phyloP scores from a whole-genome alignment of 2,329 filamentous ascomycete genomes.

The Aspergillus puulaauensis region DNA sequence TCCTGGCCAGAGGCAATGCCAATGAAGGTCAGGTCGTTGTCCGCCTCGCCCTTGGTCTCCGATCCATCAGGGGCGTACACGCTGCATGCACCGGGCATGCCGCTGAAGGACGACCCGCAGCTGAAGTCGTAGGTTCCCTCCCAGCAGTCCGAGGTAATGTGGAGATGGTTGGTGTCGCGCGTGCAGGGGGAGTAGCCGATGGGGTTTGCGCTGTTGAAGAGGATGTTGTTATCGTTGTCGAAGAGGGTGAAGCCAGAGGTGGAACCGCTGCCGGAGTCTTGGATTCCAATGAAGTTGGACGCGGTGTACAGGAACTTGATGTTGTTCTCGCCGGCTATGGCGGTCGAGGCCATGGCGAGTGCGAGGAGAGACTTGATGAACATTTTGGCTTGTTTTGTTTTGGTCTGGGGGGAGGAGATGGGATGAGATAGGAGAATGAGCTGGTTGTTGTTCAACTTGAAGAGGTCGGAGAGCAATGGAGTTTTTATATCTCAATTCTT shows the following conservation, averaged over 20 bases:
- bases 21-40: neutral
- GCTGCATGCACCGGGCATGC: conserved; percentile 1
- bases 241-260: neutral
- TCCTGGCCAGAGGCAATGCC: neutral
- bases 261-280: neutral
- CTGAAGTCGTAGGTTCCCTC: neutral
- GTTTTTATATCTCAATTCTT: no score
- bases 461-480: no score
- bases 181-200: neutral
- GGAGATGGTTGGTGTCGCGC: neutral
- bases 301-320: neutral
- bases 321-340: neutral
- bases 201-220: neutral
- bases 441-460: no score
- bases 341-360: neutral
- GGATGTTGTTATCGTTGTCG: neutral
- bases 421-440: no score
- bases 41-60: neutral
- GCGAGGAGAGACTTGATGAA: neutral
- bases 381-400: neutral
- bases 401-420: no score
- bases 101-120: conserved; percentile 1
- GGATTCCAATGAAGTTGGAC: neutral
- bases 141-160: neutral
- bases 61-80: neutral